phyloP scores from a whole-genome alignment of 2,329 filamentous ascomycete genomes.

The Xylariaceae sp. region DNA sequence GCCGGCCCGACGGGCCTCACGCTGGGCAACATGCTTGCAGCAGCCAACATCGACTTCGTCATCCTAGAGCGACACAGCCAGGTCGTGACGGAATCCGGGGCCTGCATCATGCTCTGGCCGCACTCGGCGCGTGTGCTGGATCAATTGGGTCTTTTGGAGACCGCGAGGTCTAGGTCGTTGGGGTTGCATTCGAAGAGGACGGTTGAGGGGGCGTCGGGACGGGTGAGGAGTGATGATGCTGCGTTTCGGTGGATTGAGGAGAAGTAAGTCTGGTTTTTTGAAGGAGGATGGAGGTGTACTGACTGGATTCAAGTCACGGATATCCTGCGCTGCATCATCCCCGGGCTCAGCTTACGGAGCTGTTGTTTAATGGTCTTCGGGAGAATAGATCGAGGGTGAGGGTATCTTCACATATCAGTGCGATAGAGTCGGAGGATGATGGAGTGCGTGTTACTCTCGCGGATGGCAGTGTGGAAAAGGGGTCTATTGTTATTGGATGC shows the following conservation, averaged over 20 bases:
- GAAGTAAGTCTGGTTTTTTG: neutral
- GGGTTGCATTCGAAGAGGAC: slow-evolving; percentile 10
- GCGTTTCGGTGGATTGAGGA: too few relatives aligned
- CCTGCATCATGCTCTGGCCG: slow-evolving; percentile 15
- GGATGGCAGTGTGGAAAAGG: slow-evolving; percentile 15
- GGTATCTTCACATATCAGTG: slow-evolving; percentile 3
- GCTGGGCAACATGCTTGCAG: slow-evolving; percentile 14
- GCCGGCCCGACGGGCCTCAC: slow-evolving; percentile 15
- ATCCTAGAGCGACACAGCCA: slow-evolving; percentile 11
- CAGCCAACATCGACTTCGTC: slow-evolving; percentile 14
- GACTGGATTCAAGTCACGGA: slow-evolving; percentile 8
- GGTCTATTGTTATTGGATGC: slow-evolving; percentile 19
- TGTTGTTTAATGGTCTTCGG: slow-evolving; percentile 8
- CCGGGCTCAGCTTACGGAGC: slow-evolving; percentile 9
- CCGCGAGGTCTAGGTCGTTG: slow-evolving; percentile 9
- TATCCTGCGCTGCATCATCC: slow-evolving; percentile 17
- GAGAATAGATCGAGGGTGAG: slow-evolving; percentile 6
- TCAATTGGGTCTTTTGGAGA: slow-evolving; percentile 12
- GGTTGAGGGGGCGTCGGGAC: slow-evolving; percentile 9
- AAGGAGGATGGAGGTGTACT: slow-evolving; percentile 1
- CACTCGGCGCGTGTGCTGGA: slow-evolving; percentile 14
- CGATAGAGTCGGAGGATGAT: slow-evolving; percentile 11
- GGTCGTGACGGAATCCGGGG: slow-evolving; percentile 12
- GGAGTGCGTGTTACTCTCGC: slow-evolving; percentile 15
- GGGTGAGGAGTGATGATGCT: too few relatives aligned